Base-by-base conservation (phyloP, 805 yeast genomes). In the Hanseniaspora taiwanica region DNA sequence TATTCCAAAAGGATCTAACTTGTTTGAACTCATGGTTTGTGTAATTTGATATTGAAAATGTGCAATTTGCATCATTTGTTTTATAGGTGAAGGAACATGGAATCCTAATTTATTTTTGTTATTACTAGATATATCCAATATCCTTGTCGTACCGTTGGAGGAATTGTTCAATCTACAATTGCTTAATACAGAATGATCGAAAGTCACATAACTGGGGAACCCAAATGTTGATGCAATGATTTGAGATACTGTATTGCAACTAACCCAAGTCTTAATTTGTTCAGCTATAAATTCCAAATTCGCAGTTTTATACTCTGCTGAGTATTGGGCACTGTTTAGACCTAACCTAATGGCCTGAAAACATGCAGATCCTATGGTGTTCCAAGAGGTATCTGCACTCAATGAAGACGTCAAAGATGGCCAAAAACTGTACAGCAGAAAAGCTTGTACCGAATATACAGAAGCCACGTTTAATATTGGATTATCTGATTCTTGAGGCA, bases 331-430 rank as follows among this genome's bases (percentile, higher is more conserved):
- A 18, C 86, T 71, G 53, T 91, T 95, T 21, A 91, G 65, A 0
- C 98, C 97, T 13, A 89, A 81, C 40, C 96, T 65, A 25, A 87
- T 80, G 0, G 96, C 97, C 54, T 85, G 95, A 59, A 83, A 84
- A 50, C 86, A 67, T 4, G 97, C 97, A 36, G 84, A 78, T 0
- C 96, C 97, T 18, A 85, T 79, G 1, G 96, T 84, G 55, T 82
- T 84, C 94, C 96, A 89, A 3, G 94, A 81, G 6, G 95, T 81
- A 55, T 91, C 97, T 0, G 97, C 95, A 58, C 93, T 82, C 36
- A 91, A 68, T 0, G 96, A 86, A 0, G 97, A 85, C 0, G 96
- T 84, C 29, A 87, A 69, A 3, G 96, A 96, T 0, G 97, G 97
- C 98, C 97, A 89, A 56, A 80, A 76, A 0, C 96, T 80, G 59